phyloP scores from a whole-genome alignment of 2,329 filamentous ascomycete species.

The Dactylellina leptospora region DNA sequence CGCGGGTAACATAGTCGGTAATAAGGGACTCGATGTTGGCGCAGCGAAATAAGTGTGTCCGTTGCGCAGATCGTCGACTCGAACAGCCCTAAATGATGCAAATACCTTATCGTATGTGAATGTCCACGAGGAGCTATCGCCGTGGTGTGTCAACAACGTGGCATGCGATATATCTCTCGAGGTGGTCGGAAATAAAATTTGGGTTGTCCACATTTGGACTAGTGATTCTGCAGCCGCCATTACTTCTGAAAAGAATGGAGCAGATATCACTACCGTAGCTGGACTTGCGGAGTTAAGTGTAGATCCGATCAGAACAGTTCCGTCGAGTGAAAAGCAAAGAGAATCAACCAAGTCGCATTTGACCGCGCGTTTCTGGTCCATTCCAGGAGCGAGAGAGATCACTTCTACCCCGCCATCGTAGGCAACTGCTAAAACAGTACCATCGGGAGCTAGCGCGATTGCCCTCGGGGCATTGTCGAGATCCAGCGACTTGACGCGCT shows the following conservation, averaged over 20 bases:
- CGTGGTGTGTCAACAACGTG: constrained; percentile 69
- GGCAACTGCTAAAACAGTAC: constrained; percentile 81
- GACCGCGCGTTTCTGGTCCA: constrained; percentile 74
- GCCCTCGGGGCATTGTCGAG: constrained; percentile 80
- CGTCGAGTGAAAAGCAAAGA: constrained; percentile 78
- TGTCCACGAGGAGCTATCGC: constrained; percentile 76
- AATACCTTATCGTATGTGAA: constrained; percentile 80
- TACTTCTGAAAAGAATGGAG: constrained; percentile 78
- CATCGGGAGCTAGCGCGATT: constrained; percentile 81
- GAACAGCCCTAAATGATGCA: constrained; percentile 79
- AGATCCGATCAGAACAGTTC: constrained; percentile 79
- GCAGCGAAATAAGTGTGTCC: constrained; percentile 82
- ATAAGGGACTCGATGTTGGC: constrained; percentile 63
- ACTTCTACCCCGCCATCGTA: constrained; percentile 92
- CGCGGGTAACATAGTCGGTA: constrained; percentile 75
- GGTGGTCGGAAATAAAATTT: constrained; percentile 83
- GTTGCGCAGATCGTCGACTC: constrained; percentile 76
- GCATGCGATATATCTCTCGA: constrained; percentile 81
- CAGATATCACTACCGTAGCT: constrained; percentile 78
- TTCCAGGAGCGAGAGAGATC: constrained; percentile 73
- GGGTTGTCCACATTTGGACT: constrained; percentile 82
- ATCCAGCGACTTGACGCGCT: constrained; percentile 76
- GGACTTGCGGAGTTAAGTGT: constrained; percentile 72
- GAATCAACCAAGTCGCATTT: constrained; percentile 80
- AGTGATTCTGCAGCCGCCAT: constrained; percentile 68